A percentile compares a stretch with the other conserved stretches of the same genome.
These are phyloP conservation scores for Phytophthora sp. DNA, from an alignment of 352 stramenopile genomes.

Conservation along the genomic window DNA sequence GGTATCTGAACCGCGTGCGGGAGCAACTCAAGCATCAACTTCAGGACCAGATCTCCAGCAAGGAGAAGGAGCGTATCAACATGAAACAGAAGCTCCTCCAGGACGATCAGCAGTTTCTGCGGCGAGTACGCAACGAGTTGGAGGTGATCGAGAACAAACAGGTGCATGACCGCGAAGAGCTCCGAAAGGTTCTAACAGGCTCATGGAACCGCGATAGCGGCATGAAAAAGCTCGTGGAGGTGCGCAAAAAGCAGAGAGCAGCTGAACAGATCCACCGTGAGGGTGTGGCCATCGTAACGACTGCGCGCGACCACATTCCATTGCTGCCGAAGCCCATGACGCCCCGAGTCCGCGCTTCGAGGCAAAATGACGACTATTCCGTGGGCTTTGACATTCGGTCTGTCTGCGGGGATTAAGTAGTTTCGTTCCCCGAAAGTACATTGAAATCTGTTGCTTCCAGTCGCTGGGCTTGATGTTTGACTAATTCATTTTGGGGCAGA, in stretches of 20 bases:
- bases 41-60: constrained; percentile 62
- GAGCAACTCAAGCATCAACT: constrained; percentile 64
- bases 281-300: background rate
- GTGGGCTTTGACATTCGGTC: constrained; percentile 80
- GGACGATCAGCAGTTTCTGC: constrained; percentile 66
- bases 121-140: constrained; percentile 62
- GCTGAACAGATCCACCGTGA: constrained; percentile 50
- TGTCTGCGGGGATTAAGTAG: constrained; percentile 43
- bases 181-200: constrained; percentile 61
- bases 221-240: constrained; percentile 70
- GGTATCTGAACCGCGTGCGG: constrained; percentile 47
- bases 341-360: constrained; percentile 10
- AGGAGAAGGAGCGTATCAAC: constrained; percentile 53
- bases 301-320: constrained; percentile 33
- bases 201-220: constrained; percentile 67
- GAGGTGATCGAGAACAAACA: constrained; percentile 68
- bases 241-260: constrained; percentile 65
- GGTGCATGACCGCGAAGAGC: constrained; percentile 54
- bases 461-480: background rate
- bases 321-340: constrained; percentile 38
- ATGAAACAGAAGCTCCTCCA: constrained; percentile 49
- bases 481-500: no score
- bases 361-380: constrained; percentile 58
- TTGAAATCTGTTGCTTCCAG: background rate
- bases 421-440: background rate